Base-by-base conservation (phyloP, 1,284 basidiomycete species). In the Rhodotorula mucilaginosa region DNA sequence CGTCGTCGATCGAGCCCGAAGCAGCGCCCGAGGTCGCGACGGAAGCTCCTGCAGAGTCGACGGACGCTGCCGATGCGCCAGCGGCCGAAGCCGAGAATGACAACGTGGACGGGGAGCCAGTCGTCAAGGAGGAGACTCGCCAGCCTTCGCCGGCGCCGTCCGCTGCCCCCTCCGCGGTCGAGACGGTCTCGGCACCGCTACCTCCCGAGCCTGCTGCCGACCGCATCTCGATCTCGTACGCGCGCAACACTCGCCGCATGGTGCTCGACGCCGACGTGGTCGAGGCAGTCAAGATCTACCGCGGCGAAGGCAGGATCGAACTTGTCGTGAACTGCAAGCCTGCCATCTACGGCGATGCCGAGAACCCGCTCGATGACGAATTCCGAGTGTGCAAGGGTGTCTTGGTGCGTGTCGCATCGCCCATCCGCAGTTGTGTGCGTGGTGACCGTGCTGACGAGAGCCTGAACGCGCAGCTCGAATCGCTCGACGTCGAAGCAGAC, bases 241-340 rank as follows among this genome's bases (percentile, higher is more conserved):
- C 93, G 72, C 89, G 89, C 57, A 92, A 92, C 61, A 88, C 89
- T 68, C 86, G 92, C 68, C 86, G 96, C 51, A 85, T 99, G 60
- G 89, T 95, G 39, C 86, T 98, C 71, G 91, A 98, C 81, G 90
- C 95, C 5, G 89, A 90, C 70, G 88, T 91, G 31, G 91, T 97
- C 49, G 88, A 91, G 58, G 86, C 85, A 69, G 85, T 99, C 68
- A 89, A 87, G 77, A 87, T 99, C 19, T 90, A 87, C 82, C 86
- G 96, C 64, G 85, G 85, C 47, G 90, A 93, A 75, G 92, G 91
- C 52, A 88, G 89, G 64, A 90, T 97, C 70, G 94, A 98, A 80
- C 88, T 97, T 29, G 79, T 84, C 26, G 83, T 97, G 71, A 86
- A 85, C 63, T 79, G 91, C 49, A 82, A 84, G 61, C 75, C 75